A percentile compares a stretch with the other conserved stretches of the same genome.
Evolutionary conservation across 495 filamentous ascomycete species (phyloP).

Genomic region (Achaetomiella virescens): DNA sequence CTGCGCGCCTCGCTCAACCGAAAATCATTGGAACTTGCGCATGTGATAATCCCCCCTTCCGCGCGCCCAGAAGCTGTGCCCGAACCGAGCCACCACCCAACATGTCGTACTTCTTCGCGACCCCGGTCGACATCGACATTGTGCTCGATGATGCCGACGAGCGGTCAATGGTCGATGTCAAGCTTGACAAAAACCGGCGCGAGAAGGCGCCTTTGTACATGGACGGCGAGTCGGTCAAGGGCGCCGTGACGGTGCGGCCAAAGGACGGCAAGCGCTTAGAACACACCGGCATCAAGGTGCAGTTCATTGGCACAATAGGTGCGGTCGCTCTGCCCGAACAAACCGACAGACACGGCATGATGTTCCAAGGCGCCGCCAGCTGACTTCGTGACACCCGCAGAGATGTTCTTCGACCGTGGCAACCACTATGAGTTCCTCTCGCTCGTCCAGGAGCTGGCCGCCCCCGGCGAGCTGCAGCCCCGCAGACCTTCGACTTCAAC

Average conservation of each 20-base stretch:
- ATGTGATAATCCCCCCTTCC: background rate
- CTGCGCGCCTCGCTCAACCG: no score
- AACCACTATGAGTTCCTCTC: slow-evolving; percentile 99
- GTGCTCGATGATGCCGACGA: slow-evolving; percentile 94
- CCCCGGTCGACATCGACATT: slow-evolving; percentile 97
- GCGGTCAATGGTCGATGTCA: slow-evolving; percentile 90
- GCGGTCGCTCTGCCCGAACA: slow-evolving; percentile 20
- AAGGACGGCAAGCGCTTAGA: slow-evolving; percentile 98
- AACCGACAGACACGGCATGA: background rate
- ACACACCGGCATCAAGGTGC: slow-evolving; percentile 98
- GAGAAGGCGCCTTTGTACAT: slow-evolving; percentile 96
- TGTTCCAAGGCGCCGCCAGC: background rate
- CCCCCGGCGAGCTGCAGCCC: slow-evolving; percentile 93
- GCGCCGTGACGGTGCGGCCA: slow-evolving; percentile 85
- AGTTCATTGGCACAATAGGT: slow-evolving; percentile 99
- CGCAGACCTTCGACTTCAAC: slow-evolving; percentile 98
- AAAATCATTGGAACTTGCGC: no score
- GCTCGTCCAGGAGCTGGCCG: slow-evolving; percentile 89
- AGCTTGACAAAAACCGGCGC: slow-evolving; percentile 92
- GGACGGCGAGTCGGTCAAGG: slow-evolving; percentile 97
- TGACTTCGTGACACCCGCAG: slow-evolving; percentile 31
- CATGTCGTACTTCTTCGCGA: slow-evolving; percentile 98
- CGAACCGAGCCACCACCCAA: slow-evolving; percentile 19
- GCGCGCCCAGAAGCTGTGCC: background rate
- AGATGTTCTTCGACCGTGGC: slow-evolving; percentile 99